Percentiles rank a stretch among this genome's conserved stretches.
These are phyloP conservation scores for Chytridium lagenaria DNA, from an alignment of 371 early-diverging fungal species.

Conservation along the genomic window DNA sequence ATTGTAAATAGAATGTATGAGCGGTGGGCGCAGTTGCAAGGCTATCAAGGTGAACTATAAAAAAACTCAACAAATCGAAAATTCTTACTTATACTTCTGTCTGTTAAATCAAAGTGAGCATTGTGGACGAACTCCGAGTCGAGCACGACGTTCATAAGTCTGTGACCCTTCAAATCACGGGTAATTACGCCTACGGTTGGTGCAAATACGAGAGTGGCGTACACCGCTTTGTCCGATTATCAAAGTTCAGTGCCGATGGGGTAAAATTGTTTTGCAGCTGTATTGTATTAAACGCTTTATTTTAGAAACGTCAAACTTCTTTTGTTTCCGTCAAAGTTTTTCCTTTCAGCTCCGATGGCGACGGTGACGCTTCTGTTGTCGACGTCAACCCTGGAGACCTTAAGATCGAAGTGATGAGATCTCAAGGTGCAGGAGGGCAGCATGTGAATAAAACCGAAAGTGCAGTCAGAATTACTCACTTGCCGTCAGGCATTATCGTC, in stretches of 20 bases:
- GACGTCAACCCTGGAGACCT: constrained; percentile 46
- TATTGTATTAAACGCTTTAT: background rate
- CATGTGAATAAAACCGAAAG: constrained; percentile 96
- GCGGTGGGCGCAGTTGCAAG: constrained; percentile 42
- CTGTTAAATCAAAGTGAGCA: constrained; percentile 20
- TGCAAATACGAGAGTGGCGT: constrained; percentile 58
- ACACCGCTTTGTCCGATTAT: constrained; percentile 59
- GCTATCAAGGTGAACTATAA: constrained; percentile 32
- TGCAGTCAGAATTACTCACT: constrained; percentile 92
- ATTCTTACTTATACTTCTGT: constrained; percentile 16
- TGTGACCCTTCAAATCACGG: constrained; percentile 46
- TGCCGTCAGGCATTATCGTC: constrained; percentile 88
- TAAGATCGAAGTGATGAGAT: constrained; percentile 53
- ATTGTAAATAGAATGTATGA: constrained; percentile 47
- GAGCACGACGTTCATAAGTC: constrained; percentile 49
- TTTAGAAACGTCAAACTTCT: constrained; percentile 58
- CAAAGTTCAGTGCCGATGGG: constrained; percentile 50
- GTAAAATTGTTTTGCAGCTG: constrained; percentile 12
- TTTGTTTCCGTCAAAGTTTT: constrained; percentile 59
- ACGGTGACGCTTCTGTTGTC: constrained; percentile 35
- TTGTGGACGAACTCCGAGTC: constrained; percentile 42
- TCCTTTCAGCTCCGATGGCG: constrained; percentile 24
- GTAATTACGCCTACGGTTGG: constrained; percentile 57
- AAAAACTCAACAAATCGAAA: background rate
- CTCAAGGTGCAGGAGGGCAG: constrained; percentile 62